A percentile compares a stretch with the other conserved stretches of the same genome.
Conservation (phyloP, 2,329 filamentous ascomycete species). For the Fusarium hainanense region DNA sequence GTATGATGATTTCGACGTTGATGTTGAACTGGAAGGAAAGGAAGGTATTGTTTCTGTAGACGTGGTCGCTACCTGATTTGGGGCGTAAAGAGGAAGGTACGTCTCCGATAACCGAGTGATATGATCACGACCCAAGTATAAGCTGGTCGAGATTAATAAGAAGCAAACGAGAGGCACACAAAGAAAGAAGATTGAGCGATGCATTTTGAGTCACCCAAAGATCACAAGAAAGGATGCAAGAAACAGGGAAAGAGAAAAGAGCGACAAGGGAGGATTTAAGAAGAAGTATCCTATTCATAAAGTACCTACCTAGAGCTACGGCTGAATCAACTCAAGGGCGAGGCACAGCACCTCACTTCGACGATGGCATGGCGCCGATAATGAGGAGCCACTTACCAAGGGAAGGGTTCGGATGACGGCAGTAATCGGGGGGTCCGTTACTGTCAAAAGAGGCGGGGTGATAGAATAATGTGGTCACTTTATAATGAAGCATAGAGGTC, state of each 20-base stretch:
- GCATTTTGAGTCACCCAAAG: slow-evolving; percentile 31
- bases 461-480: not conserved
- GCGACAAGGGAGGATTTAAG: not conserved
- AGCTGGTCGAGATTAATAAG: slow-evolving; percentile 26
- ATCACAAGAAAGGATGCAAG: not conserved
- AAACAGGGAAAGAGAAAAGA: not conserved
- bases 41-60: not conserved
- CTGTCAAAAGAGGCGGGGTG: too few species aligned
- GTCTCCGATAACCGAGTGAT: slow-evolving; percentile 33
- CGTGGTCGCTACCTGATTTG: not conserved
- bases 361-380: not conserved
- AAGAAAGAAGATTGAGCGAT: slow-evolving; percentile 35
- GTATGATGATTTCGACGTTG: not conserved
- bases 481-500: too few species aligned
- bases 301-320: not conserved
- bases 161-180: slow-evolving; percentile 35
- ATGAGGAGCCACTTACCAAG: slow-evolving; percentile 3
- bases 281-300: slow-evolving; percentile 9
- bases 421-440: slow-evolving; percentile 9
- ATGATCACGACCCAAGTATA: slow-evolving; percentile 42
- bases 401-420: slow-evolving; percentile 27
- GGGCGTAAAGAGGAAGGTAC: slow-evolving; percentile 26
- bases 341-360: slow-evolving; percentile 1
- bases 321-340: slow-evolving; percentile 19
- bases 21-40: not conserved